Conservation (phyloP, 2,329 filamentous ascomycete species). For the Xylariaceae sp. region DNA sequence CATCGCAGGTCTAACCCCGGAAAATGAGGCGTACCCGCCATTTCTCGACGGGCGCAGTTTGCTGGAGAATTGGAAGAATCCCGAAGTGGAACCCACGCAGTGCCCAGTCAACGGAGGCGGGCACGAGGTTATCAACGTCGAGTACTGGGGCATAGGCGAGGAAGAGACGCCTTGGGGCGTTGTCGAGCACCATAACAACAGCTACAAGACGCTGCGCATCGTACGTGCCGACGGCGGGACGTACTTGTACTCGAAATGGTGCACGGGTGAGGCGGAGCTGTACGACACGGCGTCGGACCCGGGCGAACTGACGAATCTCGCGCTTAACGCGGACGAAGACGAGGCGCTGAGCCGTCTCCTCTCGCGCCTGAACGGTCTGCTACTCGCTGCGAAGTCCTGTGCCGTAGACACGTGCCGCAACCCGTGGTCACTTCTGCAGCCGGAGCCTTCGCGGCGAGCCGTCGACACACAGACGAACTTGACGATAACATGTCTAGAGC, state of each 20-base stretch:
- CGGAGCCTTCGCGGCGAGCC: constrained; percentile 7
- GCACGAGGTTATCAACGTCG: constrained; percentile 18
- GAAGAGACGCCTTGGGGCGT: constrained; percentile 11
- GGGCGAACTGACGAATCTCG: constrained; percentile 14
- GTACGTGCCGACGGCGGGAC: constrained; percentile 11
- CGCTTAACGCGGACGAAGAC: constrained; percentile 15
- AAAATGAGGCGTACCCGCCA: constrained; percentile 3
- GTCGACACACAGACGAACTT: constrained; percentile 3
- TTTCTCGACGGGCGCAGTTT: constrained; percentile 20
- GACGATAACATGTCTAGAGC: constrained; percentile 17
- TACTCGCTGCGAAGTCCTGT: constrained; percentile 17
- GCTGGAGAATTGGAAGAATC: constrained; percentile 12
- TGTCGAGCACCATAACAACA: constrained; percentile 5
- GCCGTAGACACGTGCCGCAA: constrained; percentile 16
- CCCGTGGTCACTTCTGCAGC: constrained; percentile 18
- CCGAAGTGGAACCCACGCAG: neutral
- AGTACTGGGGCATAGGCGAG: constrained; percentile 19
- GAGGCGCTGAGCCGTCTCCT: constrained; percentile 19
- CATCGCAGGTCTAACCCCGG: constrained; percentile 8
- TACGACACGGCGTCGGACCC: constrained; percentile 18
- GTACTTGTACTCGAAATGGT: constrained; percentile 18
- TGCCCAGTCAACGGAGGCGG: constrained; percentile 9
- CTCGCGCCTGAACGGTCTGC: constrained; percentile 15
- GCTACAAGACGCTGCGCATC: constrained; percentile 18
- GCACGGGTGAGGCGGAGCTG: constrained; percentile 17